Evolutionary conservation across 2,329 filamentous ascomycete species (phyloP), one percentile per base, ranked within the genome.

Genomic region (Mariannaea elegans): DNA sequence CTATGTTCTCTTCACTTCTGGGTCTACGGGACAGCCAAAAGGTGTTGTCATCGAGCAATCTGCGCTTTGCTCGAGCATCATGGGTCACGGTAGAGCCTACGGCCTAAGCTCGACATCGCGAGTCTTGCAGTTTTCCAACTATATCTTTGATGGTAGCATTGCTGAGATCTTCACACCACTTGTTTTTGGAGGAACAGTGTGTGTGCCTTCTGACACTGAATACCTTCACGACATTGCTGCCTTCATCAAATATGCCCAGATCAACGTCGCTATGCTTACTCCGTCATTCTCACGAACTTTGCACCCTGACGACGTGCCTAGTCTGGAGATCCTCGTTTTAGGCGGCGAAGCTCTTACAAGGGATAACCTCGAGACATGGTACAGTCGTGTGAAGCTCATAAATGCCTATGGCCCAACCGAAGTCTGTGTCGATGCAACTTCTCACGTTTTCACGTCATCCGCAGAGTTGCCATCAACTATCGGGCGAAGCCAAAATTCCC

Each of bases 11-110:
- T 86, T 84, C 68, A 86, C 84, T 12, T 85, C 83, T 3, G 84
- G 84, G 29, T 84, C 80, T 34, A 86, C 84, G 0, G 84, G 84
- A 12, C 75, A 75, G 18, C 84, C 84, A 0, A 86, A 86, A 69
- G 83, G 82, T 27, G 81, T 84, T 19, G 75, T 82, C 27, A 51
- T 72, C 23, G 41, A 41, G 9, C 59, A 65, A 7, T 32, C 31
- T 7, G 52, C 44, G 10, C 24, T 53, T 9, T 39, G 55, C n/a
- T 36, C 56, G 13, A 55, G 56, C 4, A 54, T 42, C 38, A 27
- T 53, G 50, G 38, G 55, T 46, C 39, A 41, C 12, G 7, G 42
- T 31, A 41, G 32, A n/a, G 52, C 31, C 19, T 44, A 49, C 47
- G 51, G 55, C 31, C 31, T 62, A 18, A 16, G 29, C 19, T 12